Percentiles rank a stretch among this genome's conserved stretches.
These are phyloP conservation scores for Pseudogymnoascus sp. DNA, from an alignment of 2,329 filamentous ascomycete genomes.

Conservation along the genomic window DNA sequence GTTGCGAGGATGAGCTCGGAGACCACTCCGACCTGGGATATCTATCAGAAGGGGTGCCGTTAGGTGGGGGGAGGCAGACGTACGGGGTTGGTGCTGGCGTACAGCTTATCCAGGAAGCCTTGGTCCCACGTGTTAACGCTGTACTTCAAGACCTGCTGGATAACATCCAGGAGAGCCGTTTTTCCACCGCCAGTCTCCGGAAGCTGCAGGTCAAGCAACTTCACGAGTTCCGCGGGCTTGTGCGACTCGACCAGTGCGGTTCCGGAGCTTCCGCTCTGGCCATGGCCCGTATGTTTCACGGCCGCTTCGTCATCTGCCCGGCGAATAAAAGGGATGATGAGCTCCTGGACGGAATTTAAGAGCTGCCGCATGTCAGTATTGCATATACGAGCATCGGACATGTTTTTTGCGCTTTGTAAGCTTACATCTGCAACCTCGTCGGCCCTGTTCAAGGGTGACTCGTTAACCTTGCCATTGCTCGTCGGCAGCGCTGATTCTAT, in stretches of 20 bases:
- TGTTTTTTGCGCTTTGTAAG: slow-evolving; percentile 10
- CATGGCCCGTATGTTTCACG: slow-evolving; percentile 44
- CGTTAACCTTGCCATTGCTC: slow-evolving; percentile 10
- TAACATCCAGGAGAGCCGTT: slow-evolving; percentile 62
- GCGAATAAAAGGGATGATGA: slow-evolving; percentile 63
- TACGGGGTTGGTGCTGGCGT: slow-evolving; percentile 79
- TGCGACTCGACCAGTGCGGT: slow-evolving; percentile 58
- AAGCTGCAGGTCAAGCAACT: slow-evolving; percentile 50
- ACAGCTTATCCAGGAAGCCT: slow-evolving; percentile 92
- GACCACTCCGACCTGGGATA: slow-evolving; percentile 61
- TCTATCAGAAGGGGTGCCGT: background rate
- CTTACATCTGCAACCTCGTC: slow-evolving; percentile 41
- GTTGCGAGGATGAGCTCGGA: slow-evolving; percentile 77
- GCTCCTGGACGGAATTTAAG: slow-evolving; percentile 54
- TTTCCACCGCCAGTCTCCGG: slow-evolving; percentile 54
- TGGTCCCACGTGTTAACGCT: slow-evolving; percentile 99
- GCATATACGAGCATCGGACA: background rate
- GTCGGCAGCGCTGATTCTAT: slow-evolving; percentile 15
- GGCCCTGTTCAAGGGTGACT: slow-evolving; percentile 30
- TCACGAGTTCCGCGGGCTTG: slow-evolving; percentile 47
- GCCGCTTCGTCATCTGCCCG: slow-evolving; percentile 58
- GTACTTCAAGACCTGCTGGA: slow-evolving; percentile 66
- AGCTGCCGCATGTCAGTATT: slow-evolving; percentile 40
- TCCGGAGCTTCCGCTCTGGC: slow-evolving; percentile 33
- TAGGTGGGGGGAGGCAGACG: slow-evolving; percentile 22